Evolutionary conservation across 1,284 basidiomycete genomes (phyloP), one percentile per base, ranked within the genome.

Genomic region (Gymnopus androsaceus): DNA sequence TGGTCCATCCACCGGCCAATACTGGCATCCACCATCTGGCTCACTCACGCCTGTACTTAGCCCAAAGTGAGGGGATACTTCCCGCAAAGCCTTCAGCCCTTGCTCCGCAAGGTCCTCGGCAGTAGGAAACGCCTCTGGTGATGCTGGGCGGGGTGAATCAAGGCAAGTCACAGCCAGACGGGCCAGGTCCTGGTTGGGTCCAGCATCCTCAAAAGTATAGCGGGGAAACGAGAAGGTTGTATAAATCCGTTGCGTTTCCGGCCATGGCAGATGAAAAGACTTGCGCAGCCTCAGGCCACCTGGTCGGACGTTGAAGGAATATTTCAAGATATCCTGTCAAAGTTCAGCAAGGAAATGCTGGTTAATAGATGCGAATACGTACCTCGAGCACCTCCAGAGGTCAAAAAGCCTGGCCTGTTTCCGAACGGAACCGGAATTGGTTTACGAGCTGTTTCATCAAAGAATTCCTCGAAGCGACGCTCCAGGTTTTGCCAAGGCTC

Each of bases 311-410:
- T 48, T 65, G 55, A 23, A 63, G 60, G 14, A 38, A 38, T 6
- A 53, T 51, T 14, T 56, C 48, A 5, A 61, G 52, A 4, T 61
- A 12, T 27, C 40, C 62, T 59, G 21, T 17, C 7, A 21, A 19
- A 23, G 48, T 8, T 33, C 2, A 44, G 9, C 36, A n/a, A 27
- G 23, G 28, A 19, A 41, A 14, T 14, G 17, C 23, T 23, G 7
- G 12, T 19, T n/a, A 15, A 41, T 15, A 27, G 36, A n/a, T 28
- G 12, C n/a, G n/a, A n/a, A 25, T n/a, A 55, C 64, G 4, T 58
- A 71, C 70, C 63, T 25, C 70, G 60, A 1, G 66, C 69, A 40
- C 66, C 63, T 4, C 74, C 75, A 6, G 66, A 66, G 4, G 71
- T 75, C 6, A 77, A 61, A n/a, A 68, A 61, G 0, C 72, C 72